Percentiles rank a stretch among this genome's conserved stretches.
Evolutionary conservation across 805 yeast species (phyloP).

Genomic region (Candida pini): DNA sequence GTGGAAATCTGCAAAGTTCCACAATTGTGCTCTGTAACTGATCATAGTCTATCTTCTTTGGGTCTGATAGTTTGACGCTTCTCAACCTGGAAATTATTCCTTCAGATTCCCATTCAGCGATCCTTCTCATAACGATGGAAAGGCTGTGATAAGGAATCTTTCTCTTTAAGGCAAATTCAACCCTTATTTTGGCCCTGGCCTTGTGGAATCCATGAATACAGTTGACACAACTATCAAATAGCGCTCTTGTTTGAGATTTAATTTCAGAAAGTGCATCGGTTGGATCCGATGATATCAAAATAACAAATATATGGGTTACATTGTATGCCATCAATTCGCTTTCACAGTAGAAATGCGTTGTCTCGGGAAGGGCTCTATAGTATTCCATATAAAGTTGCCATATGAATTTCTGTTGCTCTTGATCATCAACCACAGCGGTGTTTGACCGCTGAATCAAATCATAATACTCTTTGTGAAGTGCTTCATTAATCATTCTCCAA

Average conservation of each 20-base stretch:
- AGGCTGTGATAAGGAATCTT: slow-evolving; percentile 24
- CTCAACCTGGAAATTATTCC: too few relatives aligned
- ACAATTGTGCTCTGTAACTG: slow-evolving; percentile 30
- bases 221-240: slow-evolving; percentile 43
- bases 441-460: slow-evolving; percentile 5
- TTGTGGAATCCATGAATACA: slow-evolving; percentile 51
- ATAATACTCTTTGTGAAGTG: not conserved
- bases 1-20: slow-evolving; percentile 51
- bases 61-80: too few relatives aligned
- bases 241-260: slow-evolving; percentile 13
- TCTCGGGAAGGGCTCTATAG: slow-evolving; percentile 8
- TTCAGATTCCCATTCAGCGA: slow-evolving; percentile 24
- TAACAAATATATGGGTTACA: slow-evolving; percentile 43
- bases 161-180: slow-evolving; percentile 47
- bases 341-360: slow-evolving; percentile 54
- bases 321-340: slow-evolving; percentile 41
- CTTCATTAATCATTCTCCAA: too few relatives aligned
- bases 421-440: not conserved
- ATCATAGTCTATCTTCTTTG: too few relatives aligned
- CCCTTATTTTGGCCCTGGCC: slow-evolving; percentile 45
- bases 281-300: slow-evolving; percentile 37
- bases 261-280: slow-evolving; percentile 8
- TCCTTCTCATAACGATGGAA: slow-evolving; percentile 17
- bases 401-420: not conserved
- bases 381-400: slow-evolving; percentile 1